phyloP scores from a whole-genome alignment of 306 rosid genomes.

The Urtica urens region DNA sequence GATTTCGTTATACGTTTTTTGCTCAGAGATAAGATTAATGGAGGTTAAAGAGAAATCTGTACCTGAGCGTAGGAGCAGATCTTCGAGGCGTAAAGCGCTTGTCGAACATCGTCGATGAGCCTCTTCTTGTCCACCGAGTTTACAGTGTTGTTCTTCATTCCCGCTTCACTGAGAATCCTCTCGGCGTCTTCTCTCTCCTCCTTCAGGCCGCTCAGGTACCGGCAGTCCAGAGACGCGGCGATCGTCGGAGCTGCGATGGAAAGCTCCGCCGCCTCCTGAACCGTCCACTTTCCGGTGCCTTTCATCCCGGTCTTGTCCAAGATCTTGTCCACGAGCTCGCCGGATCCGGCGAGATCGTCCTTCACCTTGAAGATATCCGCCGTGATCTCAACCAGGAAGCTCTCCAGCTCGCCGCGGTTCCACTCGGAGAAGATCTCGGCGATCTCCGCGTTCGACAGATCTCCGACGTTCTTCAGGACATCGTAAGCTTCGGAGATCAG shows the following conservation, averaged over 20 bases:
- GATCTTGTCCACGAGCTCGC: conserved; percentile 73
- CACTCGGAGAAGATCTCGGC: conserved; percentile 61
- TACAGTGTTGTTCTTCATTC: conserved; percentile 49
- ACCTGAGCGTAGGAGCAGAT: conserved; percentile 94
- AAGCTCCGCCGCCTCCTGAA: conserved; percentile 89
- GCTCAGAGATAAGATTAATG: too few species aligned
- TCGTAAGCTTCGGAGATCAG: conserved; percentile 87
- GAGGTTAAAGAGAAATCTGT: too few species aligned
- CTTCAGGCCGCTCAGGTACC: conserved; percentile 80
- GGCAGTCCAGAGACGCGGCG: conserved; percentile 77
- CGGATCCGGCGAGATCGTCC: conserved; percentile 53
- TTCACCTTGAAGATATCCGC: conserved; percentile 79
- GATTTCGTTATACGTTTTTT: too few species aligned
- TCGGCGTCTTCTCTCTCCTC: conserved; percentile 86
- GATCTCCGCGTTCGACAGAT: conserved; percentile 51
- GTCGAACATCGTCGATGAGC: conserved; percentile 85
- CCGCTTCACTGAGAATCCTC: conserved; percentile 52
- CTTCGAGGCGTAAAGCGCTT: conserved; percentile 87
- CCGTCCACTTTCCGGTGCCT: conserved; percentile 96
- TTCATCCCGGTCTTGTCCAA: conserved; percentile 93
- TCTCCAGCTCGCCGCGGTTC: conserved; percentile 83
- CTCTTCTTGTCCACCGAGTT: conserved; percentile 52
- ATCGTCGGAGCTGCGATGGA: conserved; percentile 85
- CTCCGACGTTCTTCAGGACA: conserved; percentile 70
- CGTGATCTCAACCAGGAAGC: conserved; percentile 72